Evolutionary conservation across 192 early-diverging fungal genomes (phyloP).

Genomic region (Lunasporangiospora selenospora): DNA sequence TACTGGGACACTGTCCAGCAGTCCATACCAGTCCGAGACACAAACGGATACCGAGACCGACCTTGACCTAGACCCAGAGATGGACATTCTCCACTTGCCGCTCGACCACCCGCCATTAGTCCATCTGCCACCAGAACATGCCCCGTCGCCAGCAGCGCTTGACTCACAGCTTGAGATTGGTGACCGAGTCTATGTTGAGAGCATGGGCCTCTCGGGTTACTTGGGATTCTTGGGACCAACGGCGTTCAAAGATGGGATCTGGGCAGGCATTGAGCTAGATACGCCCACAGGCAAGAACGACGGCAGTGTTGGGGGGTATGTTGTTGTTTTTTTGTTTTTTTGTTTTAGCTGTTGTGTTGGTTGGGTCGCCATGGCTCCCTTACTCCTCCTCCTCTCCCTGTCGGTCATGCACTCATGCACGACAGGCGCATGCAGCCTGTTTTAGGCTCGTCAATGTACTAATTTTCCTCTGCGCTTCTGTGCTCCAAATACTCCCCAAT

Average conservation of each 20-base stretch:
- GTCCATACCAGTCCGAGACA: no score
- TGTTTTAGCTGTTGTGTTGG: not conserved
- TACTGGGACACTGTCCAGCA: no score
- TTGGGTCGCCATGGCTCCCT: no score
- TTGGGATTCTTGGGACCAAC: slow-evolving; percentile 78
- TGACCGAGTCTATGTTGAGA: slow-evolving; percentile 68
- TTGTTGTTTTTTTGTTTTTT: not conserved
- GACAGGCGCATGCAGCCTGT: no score
- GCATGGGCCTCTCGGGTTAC: slow-evolving; percentile 68
- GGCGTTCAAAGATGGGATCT: slow-evolving; percentile 74
- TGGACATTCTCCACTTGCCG: no score
- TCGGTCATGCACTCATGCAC: no score
- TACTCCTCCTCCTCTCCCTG: not conserved
- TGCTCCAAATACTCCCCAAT: no score
- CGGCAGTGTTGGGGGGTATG: slow-evolving; percentile 72
- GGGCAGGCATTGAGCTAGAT: slow-evolving; percentile 85
- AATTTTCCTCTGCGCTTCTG: no score
- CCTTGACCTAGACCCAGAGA: no score
- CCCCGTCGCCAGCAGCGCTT: slow-evolving; percentile 35
- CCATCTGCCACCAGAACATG: not conserved
- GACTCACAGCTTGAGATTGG: slow-evolving; percentile 48
- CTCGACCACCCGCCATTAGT: slow-evolving; percentile 9
- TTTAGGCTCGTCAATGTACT: no score
- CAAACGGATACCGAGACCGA: no score
- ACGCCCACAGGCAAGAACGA: slow-evolving; percentile 79